Evolutionary conservation across 139 green algal species (phyloP), one percentile per base, ranked within the genome.

Genomic region (Closterium sp.): DNA sequence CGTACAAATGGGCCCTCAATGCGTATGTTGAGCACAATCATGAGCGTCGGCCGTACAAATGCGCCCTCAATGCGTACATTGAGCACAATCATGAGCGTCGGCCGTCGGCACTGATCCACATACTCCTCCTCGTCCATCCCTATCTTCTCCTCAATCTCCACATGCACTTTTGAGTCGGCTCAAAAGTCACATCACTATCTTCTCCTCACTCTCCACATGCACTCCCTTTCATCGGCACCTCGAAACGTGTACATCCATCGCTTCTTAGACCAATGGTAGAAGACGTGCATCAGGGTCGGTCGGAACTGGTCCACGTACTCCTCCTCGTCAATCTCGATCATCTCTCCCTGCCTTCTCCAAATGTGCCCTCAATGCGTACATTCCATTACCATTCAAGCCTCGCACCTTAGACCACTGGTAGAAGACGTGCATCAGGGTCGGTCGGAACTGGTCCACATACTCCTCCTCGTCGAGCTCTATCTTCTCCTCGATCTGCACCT

Each of bases 401-500:
- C n/a, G n/a, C n/a, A 66, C 38, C 38, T 66, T 66, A 10, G 4
- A 66, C 38, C 38, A 66, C 34, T 88, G 84, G 93, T 97, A 97
- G 25, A 98, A 95, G 31, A 98, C 95, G 90, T 98, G 96, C 96
- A 98, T 97, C 28, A 98, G 94, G 21, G 69, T 93, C 0, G 96
- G 95, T 87, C 94, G 94, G 91, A 98, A 98, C 31, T 85, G 92
- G 25, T 96, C 95, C 16, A 97, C 94, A 91, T 97, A 98, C 85
- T 96, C 95, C 25, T 98, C 95, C 34, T 95, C 92, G 28, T 98
- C 95, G 3, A 95, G 81, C 36, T 95, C 93, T 12, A 95, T 33
- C 87, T 89, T 95, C 28, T 84, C 84, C 86, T 95, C 93, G 32
- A 66, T 93, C 23, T 93, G 89, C 25, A 94, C 89, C 85, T 96